Evolutionary conservation across 2,329 filamentous ascomycete genomes (phyloP).

Genomic region (Trichoderma sp.): DNA sequence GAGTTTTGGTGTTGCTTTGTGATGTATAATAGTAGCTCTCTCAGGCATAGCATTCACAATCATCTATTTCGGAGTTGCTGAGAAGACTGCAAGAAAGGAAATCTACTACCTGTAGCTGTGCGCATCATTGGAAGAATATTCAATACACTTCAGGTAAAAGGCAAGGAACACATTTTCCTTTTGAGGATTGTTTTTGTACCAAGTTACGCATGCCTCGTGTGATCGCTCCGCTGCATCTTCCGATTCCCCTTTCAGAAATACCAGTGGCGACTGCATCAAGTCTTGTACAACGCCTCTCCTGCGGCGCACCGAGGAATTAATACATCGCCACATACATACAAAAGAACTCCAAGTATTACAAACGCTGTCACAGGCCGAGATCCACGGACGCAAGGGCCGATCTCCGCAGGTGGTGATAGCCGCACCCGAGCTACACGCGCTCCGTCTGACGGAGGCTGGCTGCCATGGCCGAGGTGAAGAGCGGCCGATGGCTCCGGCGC

Average conservation of each 20-base stretch:
- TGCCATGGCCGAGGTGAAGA: slow-evolving; percentile 20
- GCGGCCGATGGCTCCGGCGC: slow-evolving; percentile 20
- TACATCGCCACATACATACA: neutral
- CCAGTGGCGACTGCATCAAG: neutral
- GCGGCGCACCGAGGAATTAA: neutral
- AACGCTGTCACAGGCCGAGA: neutral
- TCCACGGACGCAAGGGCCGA: neutral
- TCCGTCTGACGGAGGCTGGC: slow-evolving; percentile 12
- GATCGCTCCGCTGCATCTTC: neutral
- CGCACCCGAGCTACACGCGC: slow-evolving; percentile 13
- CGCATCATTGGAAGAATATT: no score
- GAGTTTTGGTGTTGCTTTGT: no score
- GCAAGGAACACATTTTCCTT: no score
- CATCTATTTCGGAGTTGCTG: no score
- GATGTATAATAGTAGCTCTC: no score
- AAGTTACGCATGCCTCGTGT: no score
- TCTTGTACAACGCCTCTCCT: neutral
- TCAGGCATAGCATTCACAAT: no score
- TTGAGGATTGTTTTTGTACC: no score
- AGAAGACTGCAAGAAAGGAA: no score
- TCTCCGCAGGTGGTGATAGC: slow-evolving; percentile 3
- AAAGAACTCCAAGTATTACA: neutral
- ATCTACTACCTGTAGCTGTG: no score
- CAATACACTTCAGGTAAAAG: no score
- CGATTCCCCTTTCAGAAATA: neutral